Base-by-base conservation (phyloP, 139 green algal genomes). In the Pseudopediastrum boryanum region DNA sequence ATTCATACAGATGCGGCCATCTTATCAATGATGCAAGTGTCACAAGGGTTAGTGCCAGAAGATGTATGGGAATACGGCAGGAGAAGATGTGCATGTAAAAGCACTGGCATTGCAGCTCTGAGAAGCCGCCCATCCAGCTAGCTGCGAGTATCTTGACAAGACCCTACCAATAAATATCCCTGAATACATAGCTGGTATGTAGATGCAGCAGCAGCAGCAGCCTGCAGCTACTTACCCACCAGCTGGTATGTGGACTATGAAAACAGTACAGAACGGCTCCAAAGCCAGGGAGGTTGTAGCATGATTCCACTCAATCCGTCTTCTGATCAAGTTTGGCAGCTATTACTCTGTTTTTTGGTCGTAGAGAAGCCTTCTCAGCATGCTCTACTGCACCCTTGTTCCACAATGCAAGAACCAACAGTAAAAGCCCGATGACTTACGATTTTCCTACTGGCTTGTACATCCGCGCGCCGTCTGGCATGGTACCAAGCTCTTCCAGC, bases 401-500 rank as follows among this genome's bases (percentile, higher is more conserved):
- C 54, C 54, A 16, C 48, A 16, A 19, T 19, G 16, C 48, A 58
- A 19, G 48, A 16, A 58, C 19, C 48, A 16, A 19, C 48, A 58
- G 48, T 16, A 16, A 16, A 19, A 23, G 10, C 25, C 23, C 33
- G 8, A 41, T 41, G 8, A 82, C 76, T 76, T 38, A 82, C 64
- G 76, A 64, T 64, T 61, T 82, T 39, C 76, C 76, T 2, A 82
- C 64, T 62, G 50, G 50, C 39, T 62, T 75, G 65, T 71, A 82
- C 39, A 76, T 56, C 33, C 65, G 50, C 6, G 59, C 76, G 21
- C 42, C 33, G 13, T 29, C 23, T 29, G 64, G 48, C 65, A 82
- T 33, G 4, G 43, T 35, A 6, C n/a, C n/a, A 13, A 82, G 50
- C 76, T 82, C 50, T 7, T 76, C 65, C 6, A 82, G 76, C 8